phyloP scores from a whole-genome alignment of 805 yeast genomes.

The Candida saitoana region DNA sequence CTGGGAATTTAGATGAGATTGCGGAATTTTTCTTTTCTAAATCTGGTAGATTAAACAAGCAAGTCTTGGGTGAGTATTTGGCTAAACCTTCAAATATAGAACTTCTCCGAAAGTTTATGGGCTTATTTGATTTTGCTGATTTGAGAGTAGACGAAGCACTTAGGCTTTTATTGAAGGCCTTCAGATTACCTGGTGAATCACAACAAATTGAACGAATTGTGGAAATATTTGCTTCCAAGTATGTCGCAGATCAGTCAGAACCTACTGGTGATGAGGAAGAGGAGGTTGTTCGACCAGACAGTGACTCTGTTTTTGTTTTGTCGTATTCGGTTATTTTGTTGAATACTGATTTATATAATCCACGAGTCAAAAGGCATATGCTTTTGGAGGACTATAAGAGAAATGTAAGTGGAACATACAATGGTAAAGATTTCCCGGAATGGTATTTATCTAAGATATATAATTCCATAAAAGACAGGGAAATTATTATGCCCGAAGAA shows the following conservation, averaged over 20 bases:
- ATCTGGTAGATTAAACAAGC: constrained; percentile 82
- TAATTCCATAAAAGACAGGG: constrained; percentile 73
- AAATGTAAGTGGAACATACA: constrained; percentile 77
- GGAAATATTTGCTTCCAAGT: constrained; percentile 79
- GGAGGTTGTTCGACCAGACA: constrained; percentile 59
- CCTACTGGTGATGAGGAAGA: constrained; percentile 24
- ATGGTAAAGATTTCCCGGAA: constrained; percentile 70
- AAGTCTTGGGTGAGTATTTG: constrained; percentile 77
- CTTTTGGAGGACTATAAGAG: constrained; percentile 73
- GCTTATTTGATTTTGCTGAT: constrained; percentile 67
- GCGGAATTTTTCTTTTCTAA: constrained; percentile 74
- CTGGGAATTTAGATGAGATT: constrained; percentile 52
- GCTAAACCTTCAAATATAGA: constrained; percentile 69
- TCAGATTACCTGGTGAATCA: constrained; percentile 95
- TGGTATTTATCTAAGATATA: constrained; percentile 85
- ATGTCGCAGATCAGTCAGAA: constrained; percentile 56
- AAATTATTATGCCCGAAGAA: constrained; percentile 96
- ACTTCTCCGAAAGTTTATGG: constrained; percentile 61
- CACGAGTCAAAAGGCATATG: constrained; percentile 91
- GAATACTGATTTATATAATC: constrained; percentile 91
- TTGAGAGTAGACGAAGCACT: constrained; percentile 91
- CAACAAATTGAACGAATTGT: constrained; percentile 93
- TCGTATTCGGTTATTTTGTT: constrained; percentile 91
- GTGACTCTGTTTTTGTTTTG: constrained; percentile 83
- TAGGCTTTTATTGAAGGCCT: constrained; percentile 72